Base-by-base conservation (phyloP, 2,329 filamentous ascomycete genomes). In the Fusarium tupiense region DNA sequence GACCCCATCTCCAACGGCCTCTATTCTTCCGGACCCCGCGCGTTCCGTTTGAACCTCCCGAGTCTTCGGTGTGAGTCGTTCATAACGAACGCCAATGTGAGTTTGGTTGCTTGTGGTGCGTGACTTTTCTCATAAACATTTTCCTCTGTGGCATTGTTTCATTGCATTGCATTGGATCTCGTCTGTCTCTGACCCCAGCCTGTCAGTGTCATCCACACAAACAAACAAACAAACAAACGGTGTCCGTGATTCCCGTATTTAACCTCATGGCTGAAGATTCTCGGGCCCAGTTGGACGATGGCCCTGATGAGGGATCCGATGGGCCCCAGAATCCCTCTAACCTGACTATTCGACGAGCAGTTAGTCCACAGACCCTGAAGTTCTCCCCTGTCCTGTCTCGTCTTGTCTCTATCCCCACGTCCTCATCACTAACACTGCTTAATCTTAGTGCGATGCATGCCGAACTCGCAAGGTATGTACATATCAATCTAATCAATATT, bases 381-480 rank as follows among this genome's bases (percentile, higher is more conserved):
- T 62, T 54, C 56, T 63, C 14, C 33, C 33, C 33, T 35, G 49
- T 37, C 56, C 44, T 59, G 14, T 41, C 44, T 10, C n/a, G 20
- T 56, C 53, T 35, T 61, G 22, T 53, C 41, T 31, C 49, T 38
- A 22, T 44, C 52, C 35, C 26, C 43, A 44, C 57, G 40, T 44
- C 24, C 52, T 61, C 33, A 50, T 52, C 29, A 40, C 76, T 78
- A 60, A 76, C 67, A 38, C 49, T 26, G 47, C 61, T 44, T 61
- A 76, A 78, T 79, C 60, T 53, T 65, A 81, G 80, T 81, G 80
- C 60, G 80, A 81, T 70, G 77, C 79, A 60, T 81, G 80, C 58
- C 78, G 80, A 67, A 77, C 79, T 56, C 80, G 80, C 61, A 81
- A 81, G 77, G 80, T 81, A 77, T 58, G 76, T 75, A 54, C 37